Base-by-base conservation (phyloP, 805 yeast genomes). In the Wickerhamomyces kurtzmanii region DNA sequence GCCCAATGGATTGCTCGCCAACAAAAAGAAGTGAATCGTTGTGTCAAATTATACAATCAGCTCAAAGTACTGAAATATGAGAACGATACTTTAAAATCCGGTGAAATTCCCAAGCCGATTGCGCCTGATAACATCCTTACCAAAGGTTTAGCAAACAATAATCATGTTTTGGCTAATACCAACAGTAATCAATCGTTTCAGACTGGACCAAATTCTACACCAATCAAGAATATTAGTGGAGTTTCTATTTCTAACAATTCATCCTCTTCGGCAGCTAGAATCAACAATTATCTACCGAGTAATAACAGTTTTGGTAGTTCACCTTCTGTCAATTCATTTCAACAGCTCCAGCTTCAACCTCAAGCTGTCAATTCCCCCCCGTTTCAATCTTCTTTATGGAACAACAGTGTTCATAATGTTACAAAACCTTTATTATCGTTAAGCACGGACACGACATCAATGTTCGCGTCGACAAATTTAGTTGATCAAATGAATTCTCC, bases 1-100 rank as follows among this genome's bases (percentile, higher is more conserved):
- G 49, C 59, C 4, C 51, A 49, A 29, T 60, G 63, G 65, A 49
- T 59, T 37, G 54, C 57, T 2, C 41, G 49, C 19, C 64, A 56
- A 30, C 59, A 56, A 32, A 45, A 47, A 20, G 65, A 59, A 31
- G 54, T 46, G 17, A 36, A 40, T 9, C 43, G 49, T 20, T 47
- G 55, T 29, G 39, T 46, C 13, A 32, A 42, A 12, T 37, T 49
- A 19, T 38, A 47, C 15, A 42, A 40, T 12, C 39, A 45, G 17
- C 31, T 23, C 26, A 38, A 40, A 12, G 12, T 20, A 5, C 14
- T 39, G 11, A 32, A 32, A 13, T 16, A 17, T 8, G 49, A 43
- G 15, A 33, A 36, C 14, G 30, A 30, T 8, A 25, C n/a, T n/a
- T n/a, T n/a, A n/a, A n/a, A n/a, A n/a, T n/a, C n/a, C n/a, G n/a